phyloP scores from a whole-genome alignment of 2,329 filamentous ascomycete genomes.

The Epichloe sylvatica region DNA sequence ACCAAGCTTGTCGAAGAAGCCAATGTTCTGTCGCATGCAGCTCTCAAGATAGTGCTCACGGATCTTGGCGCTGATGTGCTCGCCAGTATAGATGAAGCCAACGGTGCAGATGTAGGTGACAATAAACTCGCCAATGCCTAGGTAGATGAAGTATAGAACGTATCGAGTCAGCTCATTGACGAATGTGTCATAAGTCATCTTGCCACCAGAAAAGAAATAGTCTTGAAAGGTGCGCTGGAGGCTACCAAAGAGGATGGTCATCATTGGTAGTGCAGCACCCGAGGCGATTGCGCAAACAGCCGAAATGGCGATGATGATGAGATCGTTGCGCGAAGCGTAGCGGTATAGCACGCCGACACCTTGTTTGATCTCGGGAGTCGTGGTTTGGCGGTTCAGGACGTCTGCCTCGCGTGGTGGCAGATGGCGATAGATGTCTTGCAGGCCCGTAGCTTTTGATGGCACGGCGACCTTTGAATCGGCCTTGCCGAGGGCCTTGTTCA shows the following conservation, averaged over 20 bases:
- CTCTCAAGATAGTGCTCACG: conserved; percentile 72
- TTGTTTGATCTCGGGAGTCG: conserved; percentile 48
- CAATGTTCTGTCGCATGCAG: conserved; percentile 79
- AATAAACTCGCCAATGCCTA: conserved; percentile 68
- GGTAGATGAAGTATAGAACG: conserved; percentile 74
- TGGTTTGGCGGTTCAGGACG: conserved; percentile 54
- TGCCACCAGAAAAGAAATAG: conserved; percentile 37
- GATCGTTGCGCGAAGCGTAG: conserved; percentile 53
- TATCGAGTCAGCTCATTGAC: conserved; percentile 43
- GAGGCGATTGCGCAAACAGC: conserved; percentile 52
- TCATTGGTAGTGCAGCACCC: conserved; percentile 63
- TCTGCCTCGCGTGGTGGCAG: conserved; percentile 51
- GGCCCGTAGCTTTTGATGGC: conserved; percentile 20
- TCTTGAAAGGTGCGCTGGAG: conserved; percentile 58
- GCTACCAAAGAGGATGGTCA: conserved; percentile 70
- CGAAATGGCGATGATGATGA: conserved; percentile 48
- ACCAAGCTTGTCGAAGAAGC: conserved; percentile 83
- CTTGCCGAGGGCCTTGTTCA: conserved; percentile 6
- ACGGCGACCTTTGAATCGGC: conserved; percentile 9
- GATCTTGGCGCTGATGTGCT: conserved; percentile 66
- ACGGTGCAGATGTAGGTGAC: conserved; percentile 69
- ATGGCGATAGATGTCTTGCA: conserved; percentile 43
- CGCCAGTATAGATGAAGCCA: conserved; percentile 78
- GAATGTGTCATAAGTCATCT: conserved; percentile 40
- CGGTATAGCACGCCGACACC: conserved; percentile 54